Conservation (phyloP, 306 rosid genomes). For the Carpinus fangiana region DNA sequence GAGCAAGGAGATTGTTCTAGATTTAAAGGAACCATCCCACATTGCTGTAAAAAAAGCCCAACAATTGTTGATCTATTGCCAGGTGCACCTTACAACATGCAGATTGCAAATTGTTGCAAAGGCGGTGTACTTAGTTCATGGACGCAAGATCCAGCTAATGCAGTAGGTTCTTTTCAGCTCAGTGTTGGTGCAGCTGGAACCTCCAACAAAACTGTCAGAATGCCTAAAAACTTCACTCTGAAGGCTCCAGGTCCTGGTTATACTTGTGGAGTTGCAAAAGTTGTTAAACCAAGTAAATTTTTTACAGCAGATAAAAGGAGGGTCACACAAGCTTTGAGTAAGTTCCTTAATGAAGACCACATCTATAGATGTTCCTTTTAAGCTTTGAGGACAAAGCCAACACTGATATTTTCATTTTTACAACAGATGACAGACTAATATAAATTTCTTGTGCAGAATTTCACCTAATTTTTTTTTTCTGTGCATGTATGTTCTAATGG, state of each 20-base stretch:
- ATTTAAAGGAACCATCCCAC: slow-evolving; percentile 53
- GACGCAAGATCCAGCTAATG: slow-evolving; percentile 69
- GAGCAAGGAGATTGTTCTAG: slow-evolving; percentile 94
- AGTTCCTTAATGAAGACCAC: slow-evolving; percentile 31
- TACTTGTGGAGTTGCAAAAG: slow-evolving; percentile 65
- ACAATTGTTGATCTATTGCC: slow-evolving; percentile 75
- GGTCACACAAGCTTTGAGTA: slow-evolving; percentile 80
- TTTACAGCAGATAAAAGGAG: slow-evolving; percentile 64
- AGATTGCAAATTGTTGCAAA: slow-evolving; percentile 79
- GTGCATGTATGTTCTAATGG: background rate
- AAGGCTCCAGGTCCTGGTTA: slow-evolving; percentile 88
- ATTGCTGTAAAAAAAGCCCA: slow-evolving; percentile 77
- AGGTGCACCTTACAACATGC: slow-evolving; percentile 82
- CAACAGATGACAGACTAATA: too few relatives aligned
- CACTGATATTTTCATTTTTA: background rate
- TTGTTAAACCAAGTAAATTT: slow-evolving; percentile 60
- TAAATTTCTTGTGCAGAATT: background rate
- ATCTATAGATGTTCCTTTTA: background rate
- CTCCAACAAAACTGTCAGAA: slow-evolving; percentile 57
- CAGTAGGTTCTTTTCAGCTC: slow-evolving; percentile 71
- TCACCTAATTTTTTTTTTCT: background rate
- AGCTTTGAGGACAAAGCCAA: slow-evolving; percentile 5
- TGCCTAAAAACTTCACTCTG: slow-evolving; percentile 71
- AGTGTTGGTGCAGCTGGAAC: slow-evolving; percentile 79
- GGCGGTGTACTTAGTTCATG: slow-evolving; percentile 85